phyloP scores from a whole-genome alignment of 2,329 filamentous ascomycete species.

The Colletotrichum lupini region DNA sequence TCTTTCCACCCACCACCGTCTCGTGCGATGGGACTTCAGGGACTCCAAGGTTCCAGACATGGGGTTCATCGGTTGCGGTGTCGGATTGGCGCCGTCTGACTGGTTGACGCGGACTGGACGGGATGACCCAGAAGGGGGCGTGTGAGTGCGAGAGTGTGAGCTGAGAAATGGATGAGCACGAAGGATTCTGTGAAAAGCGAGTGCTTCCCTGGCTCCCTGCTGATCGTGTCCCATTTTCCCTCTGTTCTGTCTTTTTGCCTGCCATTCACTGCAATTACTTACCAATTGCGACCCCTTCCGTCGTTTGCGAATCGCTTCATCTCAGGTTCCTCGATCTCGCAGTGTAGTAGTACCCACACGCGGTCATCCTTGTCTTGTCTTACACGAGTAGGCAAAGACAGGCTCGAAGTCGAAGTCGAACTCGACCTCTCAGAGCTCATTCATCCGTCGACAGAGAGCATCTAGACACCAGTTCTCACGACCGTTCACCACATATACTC shows the following conservation, averaged over 20 bases:
- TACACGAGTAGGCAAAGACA: background rate
- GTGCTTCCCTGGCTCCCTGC: background rate
- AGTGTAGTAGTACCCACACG: background rate
- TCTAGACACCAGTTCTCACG: background rate
- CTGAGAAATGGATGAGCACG: background rate
- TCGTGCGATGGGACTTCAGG: background rate
- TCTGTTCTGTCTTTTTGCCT: background rate
- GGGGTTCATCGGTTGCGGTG: background rate
- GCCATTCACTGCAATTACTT: too few relatives aligned
- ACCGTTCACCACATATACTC: background rate
- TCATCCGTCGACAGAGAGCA: too few relatives aligned
- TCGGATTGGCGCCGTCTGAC: background rate
- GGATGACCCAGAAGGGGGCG: background rate
- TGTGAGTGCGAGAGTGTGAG: background rate
- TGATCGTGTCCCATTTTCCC: background rate
- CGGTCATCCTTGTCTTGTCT: background rate
- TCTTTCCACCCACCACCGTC: background rate
- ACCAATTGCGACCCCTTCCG: background rate
- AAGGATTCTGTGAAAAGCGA: background rate
- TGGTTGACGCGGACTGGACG: background rate
- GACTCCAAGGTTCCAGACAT: background rate
- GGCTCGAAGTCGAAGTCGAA: background rate
- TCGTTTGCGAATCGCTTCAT: constrained; percentile 1
- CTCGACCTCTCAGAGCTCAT: background rate
- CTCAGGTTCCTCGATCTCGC: too few relatives aligned